Evolutionary conservation across 2,329 filamentous ascomycete genomes (phyloP).

Genomic region (Claviceps sp.): DNA sequence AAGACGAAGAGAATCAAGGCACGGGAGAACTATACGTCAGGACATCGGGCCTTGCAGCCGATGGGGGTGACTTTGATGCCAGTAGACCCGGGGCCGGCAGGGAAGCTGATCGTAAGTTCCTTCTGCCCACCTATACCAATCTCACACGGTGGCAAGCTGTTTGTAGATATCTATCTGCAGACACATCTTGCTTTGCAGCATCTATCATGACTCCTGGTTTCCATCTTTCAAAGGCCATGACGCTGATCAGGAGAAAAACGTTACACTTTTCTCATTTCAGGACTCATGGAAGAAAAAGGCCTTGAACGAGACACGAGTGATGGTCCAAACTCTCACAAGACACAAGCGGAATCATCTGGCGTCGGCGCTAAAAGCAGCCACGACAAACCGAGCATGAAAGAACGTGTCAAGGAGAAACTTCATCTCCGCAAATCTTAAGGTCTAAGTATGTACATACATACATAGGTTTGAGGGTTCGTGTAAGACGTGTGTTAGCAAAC

Average conservation of each 20-base stretch:
- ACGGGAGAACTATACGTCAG: conserved; percentile 45
- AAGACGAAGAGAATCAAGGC: conserved; percentile 20
- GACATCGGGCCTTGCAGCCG: conserved; percentile 43
- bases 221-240: too few species aligned
- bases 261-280: conserved; percentile 7
- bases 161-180: too few species aligned
- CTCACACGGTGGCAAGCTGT: too few species aligned
- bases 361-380: conserved; percentile 12
- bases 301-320: conserved; percentile 10
- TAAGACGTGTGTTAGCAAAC: too few species aligned
- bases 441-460: background rate
- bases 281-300: conserved; percentile 22
- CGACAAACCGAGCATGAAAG: conserved; percentile 39
- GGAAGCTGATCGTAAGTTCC: conserved; percentile 53
- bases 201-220: too few species aligned
- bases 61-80: conserved; percentile 57
- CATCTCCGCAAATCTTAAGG: conserved; percentile 28
- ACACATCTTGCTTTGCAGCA: too few species aligned
- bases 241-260: too few species aligned
- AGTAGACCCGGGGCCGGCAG: conserved; percentile 47
- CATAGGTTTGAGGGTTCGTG: background rate
- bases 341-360: conserved; percentile 4
- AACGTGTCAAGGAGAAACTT: conserved; percentile 59
- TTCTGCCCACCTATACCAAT: background rate
- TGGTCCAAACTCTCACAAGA: conserved; percentile 4